These are phyloP conservation scores for Escallonia rubra DNA, from an alignment of 129 eudicot genomes.

Conservation along the genomic window DNA sequence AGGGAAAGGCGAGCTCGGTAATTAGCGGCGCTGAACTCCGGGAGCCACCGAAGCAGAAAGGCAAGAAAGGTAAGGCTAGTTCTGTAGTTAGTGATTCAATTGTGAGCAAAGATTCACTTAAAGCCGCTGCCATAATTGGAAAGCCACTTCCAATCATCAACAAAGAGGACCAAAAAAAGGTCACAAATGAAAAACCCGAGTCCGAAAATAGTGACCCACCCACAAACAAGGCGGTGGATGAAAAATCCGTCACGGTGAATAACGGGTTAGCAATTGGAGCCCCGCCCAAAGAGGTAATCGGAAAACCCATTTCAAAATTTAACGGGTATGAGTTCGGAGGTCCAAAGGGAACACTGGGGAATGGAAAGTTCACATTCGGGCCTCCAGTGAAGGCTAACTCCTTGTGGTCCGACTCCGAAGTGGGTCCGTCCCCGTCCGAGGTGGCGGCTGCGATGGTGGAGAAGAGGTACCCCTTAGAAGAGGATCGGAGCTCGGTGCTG, in stretches of 20 bases:
- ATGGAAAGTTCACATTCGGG: slow-evolving; percentile 12
- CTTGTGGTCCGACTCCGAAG: slow-evolving; percentile 54
- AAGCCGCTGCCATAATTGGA: not conserved
- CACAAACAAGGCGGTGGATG: slow-evolving; percentile 13
- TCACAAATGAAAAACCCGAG: not conserved
- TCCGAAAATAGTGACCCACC: not conserved
- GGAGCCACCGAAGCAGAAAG: slow-evolving; percentile 21
- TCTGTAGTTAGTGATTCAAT: slow-evolving; percentile 43
- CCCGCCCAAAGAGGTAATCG: not conserved
- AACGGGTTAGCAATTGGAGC: not conserved
- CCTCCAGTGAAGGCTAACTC: slow-evolving; percentile 26
- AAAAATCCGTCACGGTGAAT: slow-evolving; percentile 9
- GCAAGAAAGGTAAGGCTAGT: slow-evolving; percentile 26
- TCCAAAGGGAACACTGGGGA: not conserved
- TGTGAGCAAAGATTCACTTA: slow-evolving; percentile 23
- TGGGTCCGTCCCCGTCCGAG: slow-evolving; percentile 71
- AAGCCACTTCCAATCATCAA: not conserved
- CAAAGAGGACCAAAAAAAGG: not conserved
- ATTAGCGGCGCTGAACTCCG: slow-evolving; percentile 39
- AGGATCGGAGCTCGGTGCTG: slow-evolving; percentile 51
- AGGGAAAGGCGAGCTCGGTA: slow-evolving; percentile 58
- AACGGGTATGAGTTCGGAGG: slow-evolving; percentile 12
- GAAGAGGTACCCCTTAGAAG: slow-evolving; percentile 43
- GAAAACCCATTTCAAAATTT: slow-evolving; percentile 8
- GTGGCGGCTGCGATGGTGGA: slow-evolving; percentile 56